phyloP scores from a whole-genome alignment of 768 basidiomycete genomes.

The Polyporus arcularius region DNA sequence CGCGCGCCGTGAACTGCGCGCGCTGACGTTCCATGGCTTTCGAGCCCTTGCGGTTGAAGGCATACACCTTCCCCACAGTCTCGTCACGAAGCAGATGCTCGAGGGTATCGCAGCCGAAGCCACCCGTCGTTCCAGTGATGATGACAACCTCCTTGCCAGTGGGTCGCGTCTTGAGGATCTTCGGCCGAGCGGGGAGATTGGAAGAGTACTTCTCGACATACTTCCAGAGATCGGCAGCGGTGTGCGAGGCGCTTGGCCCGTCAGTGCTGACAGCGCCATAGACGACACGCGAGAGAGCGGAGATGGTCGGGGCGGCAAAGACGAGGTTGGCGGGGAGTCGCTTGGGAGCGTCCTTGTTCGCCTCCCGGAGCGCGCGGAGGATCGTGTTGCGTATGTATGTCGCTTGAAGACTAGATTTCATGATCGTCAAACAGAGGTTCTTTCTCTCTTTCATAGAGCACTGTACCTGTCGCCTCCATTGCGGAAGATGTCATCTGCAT shows the following conservation, averaged over 20 bases:
- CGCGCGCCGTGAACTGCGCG: constrained; percentile 30
- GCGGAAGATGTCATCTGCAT: constrained; percentile 42
- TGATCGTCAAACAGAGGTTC: not conserved
- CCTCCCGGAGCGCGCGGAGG: constrained; percentile 29
- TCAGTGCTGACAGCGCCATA: not conserved
- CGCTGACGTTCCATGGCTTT: constrained; percentile 30
- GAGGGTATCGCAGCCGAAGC: constrained; percentile 29
- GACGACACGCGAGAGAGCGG: constrained; percentile 25
- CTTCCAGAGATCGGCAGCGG: constrained; percentile 6
- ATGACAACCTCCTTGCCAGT: constrained; percentile 18
- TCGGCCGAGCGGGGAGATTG: constrained; percentile 5
- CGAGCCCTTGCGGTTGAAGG: constrained; percentile 25
- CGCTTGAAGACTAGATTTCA: constrained; percentile 30
- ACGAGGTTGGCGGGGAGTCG: constrained; percentile 36
- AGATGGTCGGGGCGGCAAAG: constrained; percentile 43
- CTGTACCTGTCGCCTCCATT: constrained; percentile 41
- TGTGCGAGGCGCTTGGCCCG: constrained; percentile 17
- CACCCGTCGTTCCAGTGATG: constrained; percentile 36
- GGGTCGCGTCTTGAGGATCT: not conserved
- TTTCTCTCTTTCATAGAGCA: too few species aligned
- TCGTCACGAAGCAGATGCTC: constrained; percentile 20
- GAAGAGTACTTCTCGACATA: constrained; percentile 12
- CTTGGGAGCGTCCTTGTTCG: constrained; percentile 15
- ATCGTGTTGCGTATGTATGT: constrained; percentile 37
- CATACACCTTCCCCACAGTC: constrained; percentile 25